Percentiles rank a stretch among this genome's conserved stretches.
These are phyloP conservation scores for Bryoglossum gracile DNA, from an alignment of 495 filamentous ascomycete genomes.

Conservation along the genomic window DNA sequence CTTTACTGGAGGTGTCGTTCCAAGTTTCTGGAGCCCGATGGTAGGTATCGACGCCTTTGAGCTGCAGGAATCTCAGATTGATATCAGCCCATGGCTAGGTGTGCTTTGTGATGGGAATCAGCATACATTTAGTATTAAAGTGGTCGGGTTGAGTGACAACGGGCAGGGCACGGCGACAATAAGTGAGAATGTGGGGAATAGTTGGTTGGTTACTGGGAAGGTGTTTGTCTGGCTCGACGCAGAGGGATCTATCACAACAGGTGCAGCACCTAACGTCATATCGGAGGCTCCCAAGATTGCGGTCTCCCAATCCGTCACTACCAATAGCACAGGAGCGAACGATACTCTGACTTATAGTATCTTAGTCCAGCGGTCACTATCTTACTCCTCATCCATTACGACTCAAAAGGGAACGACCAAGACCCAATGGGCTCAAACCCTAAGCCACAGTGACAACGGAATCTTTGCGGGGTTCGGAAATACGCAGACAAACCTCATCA, in stretches of 20 bases:
- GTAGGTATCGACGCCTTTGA: slow-evolving; percentile 84
- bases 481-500: slow-evolving; percentile 53
- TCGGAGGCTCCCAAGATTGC: slow-evolving; percentile 25
- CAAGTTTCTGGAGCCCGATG: slow-evolving; percentile 75
- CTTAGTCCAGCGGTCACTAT: slow-evolving; percentile 47
- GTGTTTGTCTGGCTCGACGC: slow-evolving; percentile 68
- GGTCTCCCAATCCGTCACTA: slow-evolving; percentile 31
- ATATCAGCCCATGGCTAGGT: slow-evolving; percentile 70
- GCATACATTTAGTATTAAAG: slow-evolving; percentile 65
- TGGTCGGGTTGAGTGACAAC: slow-evolving; percentile 55
- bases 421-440: slow-evolving; percentile 55
- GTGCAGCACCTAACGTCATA: slow-evolving; percentile 21
- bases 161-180: slow-evolving; percentile 35
- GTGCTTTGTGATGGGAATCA: slow-evolving; percentile 54
- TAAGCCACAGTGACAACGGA: slow-evolving; percentile 52
- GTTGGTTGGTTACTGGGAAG: slow-evolving; percentile 79
- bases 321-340: slow-evolving; percentile 45
- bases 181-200: slow-evolving; percentile 50
- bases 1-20: slow-evolving; percentile 81
- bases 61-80: slow-evolving; percentile 71
- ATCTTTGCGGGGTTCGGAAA: slow-evolving; percentile 48
- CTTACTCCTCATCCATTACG: slow-evolving; percentile 40
- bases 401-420: slow-evolving; percentile 34
- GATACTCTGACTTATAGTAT: slow-evolving; percentile 54
- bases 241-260: slow-evolving; percentile 40